Base-by-base conservation (phyloP, 2,329 filamentous ascomycete genomes). In the Aspergillus japonicus region DNA sequence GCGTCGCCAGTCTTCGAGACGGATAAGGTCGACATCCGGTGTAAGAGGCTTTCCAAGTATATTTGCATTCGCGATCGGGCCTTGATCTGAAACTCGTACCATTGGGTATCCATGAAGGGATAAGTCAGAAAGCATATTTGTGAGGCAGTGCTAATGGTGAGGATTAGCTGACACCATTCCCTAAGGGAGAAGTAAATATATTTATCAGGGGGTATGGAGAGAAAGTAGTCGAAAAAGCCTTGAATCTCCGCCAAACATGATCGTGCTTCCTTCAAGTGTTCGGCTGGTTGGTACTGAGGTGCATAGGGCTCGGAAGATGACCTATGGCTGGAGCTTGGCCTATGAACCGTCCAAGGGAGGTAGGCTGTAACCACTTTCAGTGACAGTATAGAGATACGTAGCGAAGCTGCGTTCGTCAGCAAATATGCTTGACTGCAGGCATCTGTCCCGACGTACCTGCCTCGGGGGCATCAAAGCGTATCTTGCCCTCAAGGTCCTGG, bases 41-140 rank as follows among this genome's bases (percentile, higher is more conserved):
- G 52, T 6, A 39, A 47, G 24, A 54, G 52, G 19, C 52, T 54
- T 26, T 47, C 39, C 23, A 54, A 16, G n/a, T 54, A 54, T 16
- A 54, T 47, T 23, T 31, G n/a, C 10, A 54, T 47, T 4, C 14
- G 31, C 8, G 35, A 54, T 31, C 52, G 52, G 10, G 52, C 39
- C 5, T 29, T 54, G 14, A 7, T 47, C 31, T 23, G 52, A 24
- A 54, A 47, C 10, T 54, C 16, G 8, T 10, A 19, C 52, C 52
- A 54, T 47, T 23, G n/a, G 8, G n/a, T 26, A 19, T 5, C 31
- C 24, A 26, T 23, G 4, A 16, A 4, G 5, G 24, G 5, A 1
- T 8, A 3, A 2, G 39, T 12, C 3, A 47, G 2, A 14, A 54
- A 54, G 14, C 52, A 47, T n/a, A 54, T 54, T 0, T 54, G 24